These are phyloP conservation scores for Geotrichum macrosporum DNA, from an alignment of 1,139 yeast species.

Conservation along the genomic window DNA sequence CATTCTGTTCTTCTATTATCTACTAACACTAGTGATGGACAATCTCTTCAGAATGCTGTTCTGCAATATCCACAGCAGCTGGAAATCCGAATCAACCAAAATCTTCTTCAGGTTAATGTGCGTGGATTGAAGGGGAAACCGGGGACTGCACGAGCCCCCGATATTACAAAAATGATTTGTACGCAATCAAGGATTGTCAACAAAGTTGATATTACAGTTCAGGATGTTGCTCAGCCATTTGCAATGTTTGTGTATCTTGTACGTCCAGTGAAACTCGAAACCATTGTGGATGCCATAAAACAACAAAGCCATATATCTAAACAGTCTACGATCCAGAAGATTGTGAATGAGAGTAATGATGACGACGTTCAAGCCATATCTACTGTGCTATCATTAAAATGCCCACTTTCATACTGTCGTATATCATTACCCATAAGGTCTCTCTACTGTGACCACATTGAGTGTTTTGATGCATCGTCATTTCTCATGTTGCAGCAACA, in stretches of 20 bases:
- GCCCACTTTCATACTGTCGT: slow-evolving; percentile 40
- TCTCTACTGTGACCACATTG: slow-evolving; percentile 40
- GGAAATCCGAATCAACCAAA: slow-evolving; percentile 29
- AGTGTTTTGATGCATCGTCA: slow-evolving; percentile 42
- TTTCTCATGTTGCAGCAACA: slow-evolving; percentile 41
- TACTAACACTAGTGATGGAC: slow-evolving; percentile 22
- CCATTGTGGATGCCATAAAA: slow-evolving; percentile 31
- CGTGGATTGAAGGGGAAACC: slow-evolving; percentile 40
- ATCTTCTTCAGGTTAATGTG: slow-evolving; percentile 29
- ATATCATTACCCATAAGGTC: slow-evolving; percentile 41
- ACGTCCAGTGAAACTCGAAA: slow-evolving; percentile 24
- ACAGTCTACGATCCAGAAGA: slow-evolving; percentile 30
- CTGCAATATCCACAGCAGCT: slow-evolving; percentile 30
- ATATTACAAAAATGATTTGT: slow-evolving; percentile 31
- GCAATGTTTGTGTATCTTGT: slow-evolving; percentile 34
- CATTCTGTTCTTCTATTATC: slow-evolving; percentile 26
- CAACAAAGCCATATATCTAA: slow-evolving; percentile 33
- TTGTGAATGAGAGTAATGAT: slow-evolving; percentile 33
- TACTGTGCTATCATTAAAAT: slow-evolving; percentile 37
- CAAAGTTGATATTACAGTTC: slow-evolving; percentile 29
- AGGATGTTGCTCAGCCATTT: slow-evolving; percentile 26
- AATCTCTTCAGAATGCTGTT: slow-evolving; percentile 18
- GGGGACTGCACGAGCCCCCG: slow-evolving; percentile 42
- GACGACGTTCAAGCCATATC: slow-evolving; percentile 41
- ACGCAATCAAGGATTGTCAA: slow-evolving; percentile 23